Conservation (phyloP, 1,284 basidiomycete species). For the Pascua sp. region DNA sequence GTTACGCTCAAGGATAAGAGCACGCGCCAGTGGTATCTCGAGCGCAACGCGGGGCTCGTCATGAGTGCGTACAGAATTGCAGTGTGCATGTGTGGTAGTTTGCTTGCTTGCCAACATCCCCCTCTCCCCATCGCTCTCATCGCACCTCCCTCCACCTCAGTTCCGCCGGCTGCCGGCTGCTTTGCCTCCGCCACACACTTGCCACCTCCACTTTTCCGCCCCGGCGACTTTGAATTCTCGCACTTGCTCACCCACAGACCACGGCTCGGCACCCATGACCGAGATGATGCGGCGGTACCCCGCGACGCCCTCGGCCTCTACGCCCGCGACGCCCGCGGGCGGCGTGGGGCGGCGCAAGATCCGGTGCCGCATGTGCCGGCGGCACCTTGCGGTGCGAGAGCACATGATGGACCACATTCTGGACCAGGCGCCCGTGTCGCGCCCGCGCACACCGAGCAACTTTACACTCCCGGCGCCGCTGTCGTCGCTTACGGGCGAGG, state of each 20-base stretch:
- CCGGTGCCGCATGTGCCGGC: constrained; percentile 86
- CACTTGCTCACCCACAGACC: constrained; percentile 50
- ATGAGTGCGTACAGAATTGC: constrained; percentile 58
- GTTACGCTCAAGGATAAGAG: constrained; percentile 66
- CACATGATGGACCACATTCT: constrained; percentile 85
- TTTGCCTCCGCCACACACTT: too few relatives aligned
- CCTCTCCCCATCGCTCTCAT: background rate
- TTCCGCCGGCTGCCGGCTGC: too few relatives aligned
- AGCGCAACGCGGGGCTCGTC: constrained; percentile 66
- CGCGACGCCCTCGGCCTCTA: constrained; percentile 61
- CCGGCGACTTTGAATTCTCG: too few relatives aligned
- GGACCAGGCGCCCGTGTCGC: constrained; percentile 41
- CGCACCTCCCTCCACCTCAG: too few relatives aligned
- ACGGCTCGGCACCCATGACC: constrained; percentile 61
- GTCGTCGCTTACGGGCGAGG: background rate
- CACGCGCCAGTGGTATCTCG: constrained; percentile 75
- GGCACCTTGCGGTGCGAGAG: constrained; percentile 79
- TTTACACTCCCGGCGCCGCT: constrained; percentile 22
- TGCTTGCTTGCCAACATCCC: background rate
- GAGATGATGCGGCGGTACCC: constrained; percentile 74
- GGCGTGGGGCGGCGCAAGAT: constrained; percentile 54
- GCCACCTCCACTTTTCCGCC: too few relatives aligned
- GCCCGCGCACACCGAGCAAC: constrained; percentile 42
- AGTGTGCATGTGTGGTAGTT: too few relatives aligned
- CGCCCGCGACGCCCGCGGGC: constrained; percentile 57